Conservation (phyloP, 306 rosid species). For the Lathyrus tuberosus region DNA sequence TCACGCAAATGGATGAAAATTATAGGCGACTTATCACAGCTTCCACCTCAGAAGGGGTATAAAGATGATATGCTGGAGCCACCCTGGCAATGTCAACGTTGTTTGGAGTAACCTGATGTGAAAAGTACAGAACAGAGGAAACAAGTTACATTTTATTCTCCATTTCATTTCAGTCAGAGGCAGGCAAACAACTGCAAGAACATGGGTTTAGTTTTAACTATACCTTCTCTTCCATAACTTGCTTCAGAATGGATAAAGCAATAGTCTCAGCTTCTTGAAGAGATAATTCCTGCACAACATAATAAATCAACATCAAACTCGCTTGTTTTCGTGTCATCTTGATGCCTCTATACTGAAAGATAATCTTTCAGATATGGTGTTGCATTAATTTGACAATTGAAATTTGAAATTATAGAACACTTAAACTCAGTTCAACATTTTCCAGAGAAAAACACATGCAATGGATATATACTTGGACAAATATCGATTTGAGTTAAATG, state of each 20-base stretch:
- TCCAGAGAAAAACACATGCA: neutral
- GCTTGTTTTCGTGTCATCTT: conserved; percentile 26
- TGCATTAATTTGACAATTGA: neutral
- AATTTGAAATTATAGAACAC: neutral
- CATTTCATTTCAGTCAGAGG: conserved; percentile 1
- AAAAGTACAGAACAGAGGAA: conserved; percentile 8
- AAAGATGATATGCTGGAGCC: conserved; percentile 81
- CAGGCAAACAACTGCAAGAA: neutral
- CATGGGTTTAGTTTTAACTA: conserved; percentile 19
- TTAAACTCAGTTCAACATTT: too few relatives aligned
- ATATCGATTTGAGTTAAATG: neutral
- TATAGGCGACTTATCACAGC: conserved; percentile 86
- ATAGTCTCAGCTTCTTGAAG: conserved; percentile 96
- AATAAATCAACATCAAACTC: conserved; percentile 6
- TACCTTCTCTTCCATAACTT: conserved; percentile 99
- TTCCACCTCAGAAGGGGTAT: conserved; percentile 90
- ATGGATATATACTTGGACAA: neutral
- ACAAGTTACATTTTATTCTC: neutral
- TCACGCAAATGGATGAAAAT: conserved; percentile 32
- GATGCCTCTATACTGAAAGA: conserved; percentile 6
- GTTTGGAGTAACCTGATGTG: conserved; percentile 81
- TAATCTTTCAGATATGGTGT: neutral
- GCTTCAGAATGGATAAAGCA: conserved; percentile 95
- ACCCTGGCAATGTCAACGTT: conserved; percentile 98
- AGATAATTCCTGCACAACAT: conserved; percentile 72